phyloP scores from a whole-genome alignment of 176 grass and related monocot genomes.

The Carex pumila region DNA sequence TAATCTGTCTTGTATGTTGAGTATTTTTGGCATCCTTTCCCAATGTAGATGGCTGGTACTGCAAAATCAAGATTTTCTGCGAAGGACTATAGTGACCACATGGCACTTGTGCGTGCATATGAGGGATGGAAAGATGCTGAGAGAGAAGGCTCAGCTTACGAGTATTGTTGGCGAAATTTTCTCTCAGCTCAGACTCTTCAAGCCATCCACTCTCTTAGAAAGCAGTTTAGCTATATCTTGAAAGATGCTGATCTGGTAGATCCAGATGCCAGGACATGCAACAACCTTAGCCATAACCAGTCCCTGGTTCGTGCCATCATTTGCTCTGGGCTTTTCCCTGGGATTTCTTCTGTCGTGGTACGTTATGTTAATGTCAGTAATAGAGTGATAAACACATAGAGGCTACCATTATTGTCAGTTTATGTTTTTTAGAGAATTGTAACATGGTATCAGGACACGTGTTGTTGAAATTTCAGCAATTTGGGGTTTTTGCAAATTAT shows the following conservation, averaged over 20 bases:
- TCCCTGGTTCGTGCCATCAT: slow-evolving; percentile 80
- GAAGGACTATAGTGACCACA: slow-evolving; percentile 99
- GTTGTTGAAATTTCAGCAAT: background rate
- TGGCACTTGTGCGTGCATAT: slow-evolving; percentile 89
- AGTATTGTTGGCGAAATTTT: slow-evolving; percentile 97
- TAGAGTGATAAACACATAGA: background rate
- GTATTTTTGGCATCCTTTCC: background rate
- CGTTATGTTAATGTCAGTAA: background rate
- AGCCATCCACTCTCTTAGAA: slow-evolving; percentile 87
- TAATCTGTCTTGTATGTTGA: background rate
- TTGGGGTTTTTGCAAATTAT: background rate
- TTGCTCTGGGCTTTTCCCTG: slow-evolving; percentile 89
- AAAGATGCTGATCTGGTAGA: slow-evolving; percentile 80
- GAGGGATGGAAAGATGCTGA: slow-evolving; percentile 99
- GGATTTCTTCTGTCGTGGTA: slow-evolving; percentile 95
- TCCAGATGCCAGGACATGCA: slow-evolving; percentile 51
- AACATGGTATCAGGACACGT: background rate
- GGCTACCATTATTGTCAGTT: background rate
- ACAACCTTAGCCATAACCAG: slow-evolving; percentile 94
- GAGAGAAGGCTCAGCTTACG: slow-evolving; percentile 85
- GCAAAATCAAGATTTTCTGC: slow-evolving; percentile 96
- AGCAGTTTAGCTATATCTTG: slow-evolving; percentile 89
- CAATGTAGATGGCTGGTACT: slow-evolving; percentile 75
- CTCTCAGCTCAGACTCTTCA: slow-evolving; percentile 93
- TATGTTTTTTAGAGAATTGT: background rate